Base-by-base conservation (phyloP, 1,139 yeast species). In the Taiozyma sp. region DNA sequence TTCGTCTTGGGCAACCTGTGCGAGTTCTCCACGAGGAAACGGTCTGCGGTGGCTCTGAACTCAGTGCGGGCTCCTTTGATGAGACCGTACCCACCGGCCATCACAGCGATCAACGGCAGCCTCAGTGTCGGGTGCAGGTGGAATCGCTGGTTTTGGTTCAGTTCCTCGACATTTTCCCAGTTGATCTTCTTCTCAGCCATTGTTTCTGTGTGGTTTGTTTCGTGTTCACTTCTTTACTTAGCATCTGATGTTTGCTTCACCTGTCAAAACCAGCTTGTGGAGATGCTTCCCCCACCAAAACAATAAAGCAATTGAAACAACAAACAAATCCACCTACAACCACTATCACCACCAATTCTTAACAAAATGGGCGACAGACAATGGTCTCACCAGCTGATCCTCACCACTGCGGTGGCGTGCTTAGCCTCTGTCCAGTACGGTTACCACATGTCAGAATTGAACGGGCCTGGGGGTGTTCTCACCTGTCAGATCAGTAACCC, bases 371-470 rank as follows among this genome's bases (percentile, higher is more conserved):
- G 43, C 19, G 50, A 48, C 23, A 22, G 44, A 9, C 43, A 50
- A 22, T 50, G 51, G 49, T 41, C 48, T 8, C 34, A 28, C 8
- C 55, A 50, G 36, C 51, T 75, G 40, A 45, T 72, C 4, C 43
- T 63, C 4, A 61, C 71, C 19, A 67, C 71, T 0, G 51, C 65
- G 0, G 76, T 84, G 12, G 81, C 84, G 2, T 84, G 92, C 58
- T 63, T 88, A 36, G 86, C 90, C 9, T 82, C 95, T 1, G 70
- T 90, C n/a, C 96, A 89, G 65, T 91, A 84, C 67, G 97, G 98
- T 3, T 89, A 84, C 66, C 97, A 91, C 66, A 78, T 91, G 77
- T 84, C 97, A 0, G 97, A 90, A 63, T 72, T 91, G 57, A 91
- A 91, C 69, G 96, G 96, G 3, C 95, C 96, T 0, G 84, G 83